Evolutionary conservation across 441 rosid genomes (phyloP), one percentile per base, ranked within the genome.

Genomic region (Populus hybrid): DNA sequence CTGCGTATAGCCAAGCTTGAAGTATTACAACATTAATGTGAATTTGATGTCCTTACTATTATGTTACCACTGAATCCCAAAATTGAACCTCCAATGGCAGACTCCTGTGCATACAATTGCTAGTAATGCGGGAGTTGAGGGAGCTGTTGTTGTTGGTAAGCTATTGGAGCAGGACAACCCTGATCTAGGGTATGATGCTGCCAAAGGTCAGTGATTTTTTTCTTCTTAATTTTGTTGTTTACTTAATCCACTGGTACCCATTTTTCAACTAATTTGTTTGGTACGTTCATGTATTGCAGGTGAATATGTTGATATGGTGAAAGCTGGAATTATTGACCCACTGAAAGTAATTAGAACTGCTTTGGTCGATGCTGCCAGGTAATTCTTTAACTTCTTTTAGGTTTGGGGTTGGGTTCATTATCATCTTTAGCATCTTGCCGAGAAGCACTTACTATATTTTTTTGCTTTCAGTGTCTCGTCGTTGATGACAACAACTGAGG

Each of bases 361-460:
- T 42, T 80, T 94, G 84, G 94, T 91, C 64, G 98, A 92, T 82
- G 97, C 98, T 36, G 98, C 98, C 6, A 94, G 98, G 98, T 94
- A 78, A 84, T 68, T 33, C 12, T 5, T 6, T 56, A 18, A 74
- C 14, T 40, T 24, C 11, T 26, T 20, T 23, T 56, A 24, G 33
- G 10, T 8, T 29, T 12, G 9, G 5, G 3, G 28, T 8, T 29
- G 3, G 31, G 33, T 29, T 56, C 11, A 14, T 26, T 28, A 4
- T 29, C 36, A 33, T 14, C 59, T 12, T 31, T 26, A 1, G 4
- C 74, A 36, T 23, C 63, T 59, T 53, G 23, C 14, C 26, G n/a
- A 35, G 3, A 14, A 28, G 9, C 7, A 11, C 16, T 11, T 14
- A n/a, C 2, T 61, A 21, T 23, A 21, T 45, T 31, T 18, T 74